A percentile compares a stretch with the other conserved stretches of the same genome.
phyloP scores from a whole-genome alignment of 2,329 filamentous ascomycete species.

The Penicillium hordei region DNA sequence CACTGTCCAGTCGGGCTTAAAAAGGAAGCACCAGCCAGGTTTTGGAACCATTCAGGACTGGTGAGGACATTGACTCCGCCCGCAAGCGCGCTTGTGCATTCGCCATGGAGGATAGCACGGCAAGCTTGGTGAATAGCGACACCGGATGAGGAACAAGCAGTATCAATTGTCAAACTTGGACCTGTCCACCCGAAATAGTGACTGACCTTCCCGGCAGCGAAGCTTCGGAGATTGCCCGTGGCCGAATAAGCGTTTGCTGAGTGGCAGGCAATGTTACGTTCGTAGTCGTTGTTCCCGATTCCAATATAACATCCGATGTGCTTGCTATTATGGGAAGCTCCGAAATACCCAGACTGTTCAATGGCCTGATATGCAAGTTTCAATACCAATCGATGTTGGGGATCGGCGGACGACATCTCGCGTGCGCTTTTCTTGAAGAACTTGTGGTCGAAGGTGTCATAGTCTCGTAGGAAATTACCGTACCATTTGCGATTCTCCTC shows the following conservation, averaged over 20 bases:
- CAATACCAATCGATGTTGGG: slow-evolving; percentile 20
- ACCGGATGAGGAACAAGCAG: slow-evolving; percentile 44
- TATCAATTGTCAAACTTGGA: slow-evolving; percentile 44
- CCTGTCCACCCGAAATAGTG: slow-evolving; percentile 49
- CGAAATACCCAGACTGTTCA: slow-evolving; percentile 32
- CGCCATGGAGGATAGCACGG: slow-evolving; percentile 18
- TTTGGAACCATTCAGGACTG: slow-evolving; percentile 21
- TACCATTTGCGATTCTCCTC: no score
- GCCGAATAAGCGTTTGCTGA: slow-evolving; percentile 31
- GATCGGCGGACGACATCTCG: background rate
- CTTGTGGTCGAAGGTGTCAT: no score
- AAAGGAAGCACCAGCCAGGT: slow-evolving; percentile 41
- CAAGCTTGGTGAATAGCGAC: slow-evolving; percentile 38
- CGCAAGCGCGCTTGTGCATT: slow-evolving; percentile 32
- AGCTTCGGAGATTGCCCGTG: slow-evolving; percentile 19
- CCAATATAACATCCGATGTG: slow-evolving; percentile 34
- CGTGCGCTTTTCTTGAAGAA: background rate
- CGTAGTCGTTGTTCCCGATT: slow-evolving; percentile 27
- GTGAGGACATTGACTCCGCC: slow-evolving; percentile 40
- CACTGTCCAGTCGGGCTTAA: slow-evolving; percentile 49
- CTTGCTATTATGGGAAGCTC: background rate
- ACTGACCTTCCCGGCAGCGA: slow-evolving; percentile 36
- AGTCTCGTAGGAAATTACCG: no score
- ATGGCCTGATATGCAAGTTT: slow-evolving; percentile 34
- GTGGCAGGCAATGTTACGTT: slow-evolving; percentile 30